Base-by-base conservation (phyloP, 345 rosid genomes). In the Ailanthus altissimus region DNA sequence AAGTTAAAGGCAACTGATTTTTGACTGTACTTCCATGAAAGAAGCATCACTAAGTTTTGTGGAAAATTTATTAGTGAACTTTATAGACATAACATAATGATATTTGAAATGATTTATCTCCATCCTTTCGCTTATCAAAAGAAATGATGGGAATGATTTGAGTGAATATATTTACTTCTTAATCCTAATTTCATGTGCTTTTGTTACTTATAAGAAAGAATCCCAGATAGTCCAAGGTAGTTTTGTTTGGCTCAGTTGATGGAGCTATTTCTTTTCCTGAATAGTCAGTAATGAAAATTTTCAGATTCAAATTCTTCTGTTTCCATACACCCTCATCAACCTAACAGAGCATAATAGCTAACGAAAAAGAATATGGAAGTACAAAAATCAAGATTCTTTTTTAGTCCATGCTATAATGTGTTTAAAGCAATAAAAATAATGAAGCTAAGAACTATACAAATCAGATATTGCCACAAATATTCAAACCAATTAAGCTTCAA, bases 301-400 rank as follows among this genome's bases (percentile, higher is more conserved):
- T 5, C 51, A 58, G 54, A 25, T 15, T 43, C 49, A 38, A 15
- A 7, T 36, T 28, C 16, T 58, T 45, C 51, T 58, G 26, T 26
- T 42, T 25, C 14, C 6, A 46, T 18, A 21, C 18, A 54, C 11
- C 57, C 45, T 70, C 21, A 61, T 32, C 38, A 69, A 61, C 32
- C 58, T 26, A 70, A 40, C 25, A 77, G 58, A 77, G 40, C 26
- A 47, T n/a, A 57, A 21, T 49, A n/a, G n/a, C n/a, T n/a, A n/a
- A n/a, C n/a, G 42, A 12, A 67, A 25, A 43, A 43, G 23, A 11
- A 54, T 5, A 20, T 28, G 42, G 13, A 64, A 40, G 28, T n/a
- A 65, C n/a, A n/a, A 14, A 65, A n/a, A 5, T 43, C 38, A 67
- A 23, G 7, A 49, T 20, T 5, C 1, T n/a, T 54, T 54, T 18